Percentiles rank a stretch among this genome's conserved stretches.
These are phyloP conservation scores for Mucor piriformis DNA, from an alignment of 371 early-diverging fungal genomes.

Conservation along the genomic window DNA sequence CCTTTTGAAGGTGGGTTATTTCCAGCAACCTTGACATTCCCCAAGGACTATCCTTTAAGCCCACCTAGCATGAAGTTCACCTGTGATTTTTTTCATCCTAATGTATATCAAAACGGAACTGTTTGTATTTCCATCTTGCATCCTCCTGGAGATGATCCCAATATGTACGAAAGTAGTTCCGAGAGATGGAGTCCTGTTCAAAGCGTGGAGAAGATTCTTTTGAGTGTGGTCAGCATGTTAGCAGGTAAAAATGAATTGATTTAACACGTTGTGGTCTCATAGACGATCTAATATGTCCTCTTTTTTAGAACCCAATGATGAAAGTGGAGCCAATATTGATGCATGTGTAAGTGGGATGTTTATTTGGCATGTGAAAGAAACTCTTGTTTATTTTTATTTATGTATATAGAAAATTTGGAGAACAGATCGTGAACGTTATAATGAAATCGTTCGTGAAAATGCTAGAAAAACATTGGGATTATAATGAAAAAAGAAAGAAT, in stretches of 20 bases:
- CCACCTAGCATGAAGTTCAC: slow-evolving; percentile 93
- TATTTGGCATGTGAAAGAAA: background rate
- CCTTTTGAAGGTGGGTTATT: slow-evolving; percentile 93
- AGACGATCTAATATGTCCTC: background rate
- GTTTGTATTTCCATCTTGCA: slow-evolving; percentile 99
- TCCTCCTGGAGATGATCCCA: slow-evolving; percentile 98
- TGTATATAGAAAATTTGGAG: slow-evolving; percentile 86
- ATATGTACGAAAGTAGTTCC: slow-evolving; percentile 90
- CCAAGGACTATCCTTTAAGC: slow-evolving; percentile 93
- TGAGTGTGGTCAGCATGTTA: slow-evolving; percentile 94
- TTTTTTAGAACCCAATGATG: slow-evolving; percentile 93
- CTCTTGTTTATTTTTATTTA: background rate
- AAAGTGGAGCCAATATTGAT: slow-evolving; percentile 98
- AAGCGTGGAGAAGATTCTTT: slow-evolving; percentile 95
- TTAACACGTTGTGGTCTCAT: background rate
- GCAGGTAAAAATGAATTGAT: slow-evolving; percentile 53
- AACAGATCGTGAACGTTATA: slow-evolving; percentile 79
- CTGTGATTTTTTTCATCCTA: slow-evolving; percentile 94
- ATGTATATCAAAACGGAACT: slow-evolving; percentile 96
- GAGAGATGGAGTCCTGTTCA: slow-evolving; percentile 98
- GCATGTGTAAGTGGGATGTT: slow-evolving; percentile 79
- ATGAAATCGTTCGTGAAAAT: slow-evolving; percentile 78
- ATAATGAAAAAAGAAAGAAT: slow-evolving; percentile 4
- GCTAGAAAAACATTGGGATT: slow-evolving; percentile 72
- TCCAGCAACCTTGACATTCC: slow-evolving; percentile 85